Evolutionary conservation across 371 early-diverging fungal species (phyloP).

Genomic region (Rhizopus sp.): DNA sequence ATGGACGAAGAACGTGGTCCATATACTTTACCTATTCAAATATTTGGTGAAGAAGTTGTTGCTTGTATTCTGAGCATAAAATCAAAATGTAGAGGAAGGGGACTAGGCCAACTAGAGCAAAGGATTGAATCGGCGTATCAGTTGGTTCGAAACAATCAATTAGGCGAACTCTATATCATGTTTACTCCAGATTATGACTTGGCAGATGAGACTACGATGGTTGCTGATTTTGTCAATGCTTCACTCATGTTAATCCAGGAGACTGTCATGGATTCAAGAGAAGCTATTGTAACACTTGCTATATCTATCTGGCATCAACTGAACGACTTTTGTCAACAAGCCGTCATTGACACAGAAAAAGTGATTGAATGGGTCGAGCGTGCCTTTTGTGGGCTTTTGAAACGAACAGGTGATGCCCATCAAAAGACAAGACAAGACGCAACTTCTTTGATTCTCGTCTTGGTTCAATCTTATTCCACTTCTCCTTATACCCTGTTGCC

Average conservation of each 20-base stretch:
- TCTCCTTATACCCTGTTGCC: conserved; percentile 55
- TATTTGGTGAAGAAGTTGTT: conserved; percentile 52
- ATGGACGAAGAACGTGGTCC: conserved; percentile 53
- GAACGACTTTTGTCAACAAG: conserved; percentile 30
- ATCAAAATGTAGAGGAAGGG: conserved; percentile 53
- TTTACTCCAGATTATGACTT: conserved; percentile 5
- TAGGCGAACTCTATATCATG: not conserved
- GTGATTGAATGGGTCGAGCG: conserved; percentile 53
- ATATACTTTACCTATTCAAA: conserved; percentile 51
- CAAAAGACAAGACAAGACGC: conserved; percentile 55
- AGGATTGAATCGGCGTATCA: conserved; percentile 31
- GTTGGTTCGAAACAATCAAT: conserved; percentile 17
- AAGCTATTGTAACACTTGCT: conserved; percentile 52
- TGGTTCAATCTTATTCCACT: conserved; percentile 54
- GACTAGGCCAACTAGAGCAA: conserved; percentile 41
- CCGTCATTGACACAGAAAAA: conserved; percentile 22
- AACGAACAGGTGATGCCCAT: conserved; percentile 65
- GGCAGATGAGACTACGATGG: not conserved
- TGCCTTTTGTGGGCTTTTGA: conserved; percentile 54
- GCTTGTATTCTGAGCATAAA: conserved; percentile 56
- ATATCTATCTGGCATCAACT: conserved; percentile 59
- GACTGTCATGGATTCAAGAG: conserved; percentile 67
- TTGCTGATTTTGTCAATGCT: conserved; percentile 50
- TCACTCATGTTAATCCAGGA: conserved; percentile 60
- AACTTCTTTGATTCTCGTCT: conserved; percentile 50